phyloP scores from a whole-genome alignment of 1,284 basidiomycete species.

The Malassezia slooffiae region DNA sequence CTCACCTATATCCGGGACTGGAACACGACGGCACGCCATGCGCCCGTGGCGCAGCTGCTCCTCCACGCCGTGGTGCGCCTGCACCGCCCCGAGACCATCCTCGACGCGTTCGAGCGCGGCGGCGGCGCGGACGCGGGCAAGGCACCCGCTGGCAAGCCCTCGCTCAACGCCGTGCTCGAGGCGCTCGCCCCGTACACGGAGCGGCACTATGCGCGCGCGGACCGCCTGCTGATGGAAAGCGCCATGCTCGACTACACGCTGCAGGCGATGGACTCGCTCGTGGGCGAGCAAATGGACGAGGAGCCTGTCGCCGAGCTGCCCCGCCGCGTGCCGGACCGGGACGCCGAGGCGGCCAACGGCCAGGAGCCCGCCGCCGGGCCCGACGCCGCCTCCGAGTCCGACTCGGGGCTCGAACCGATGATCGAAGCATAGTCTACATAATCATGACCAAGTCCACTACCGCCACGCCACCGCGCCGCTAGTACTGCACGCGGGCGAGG shows the following conservation, averaged over 20 bases:
- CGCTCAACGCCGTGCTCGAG: conserved; percentile 59
- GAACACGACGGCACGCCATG: conserved; percentile 82
- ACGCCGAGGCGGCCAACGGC: not conserved
- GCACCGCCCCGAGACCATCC: conserved; percentile 61
- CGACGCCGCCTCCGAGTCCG: not conserved
- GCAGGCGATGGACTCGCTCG: conserved; percentile 66
- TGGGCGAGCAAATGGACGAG: conserved; percentile 28
- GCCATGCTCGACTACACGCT: conserved; percentile 85
- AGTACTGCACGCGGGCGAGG: no score
- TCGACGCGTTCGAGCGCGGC: conserved; percentile 55
- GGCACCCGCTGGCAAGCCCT: conserved; percentile 9
- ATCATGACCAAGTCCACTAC: no score
- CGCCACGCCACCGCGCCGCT: no score
- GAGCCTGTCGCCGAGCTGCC: not conserved
- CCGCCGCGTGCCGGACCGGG: not conserved
- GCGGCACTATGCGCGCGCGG: conserved; percentile 73
- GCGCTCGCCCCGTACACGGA: conserved; percentile 85
- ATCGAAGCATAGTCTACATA: no score
- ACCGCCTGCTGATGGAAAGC: conserved; percentile 78
- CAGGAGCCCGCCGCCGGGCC: not conserved
- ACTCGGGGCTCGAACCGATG: not conserved
- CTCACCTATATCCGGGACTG: conserved; percentile 76
- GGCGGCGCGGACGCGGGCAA: conserved; percentile 5
- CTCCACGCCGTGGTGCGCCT: conserved; percentile 71
- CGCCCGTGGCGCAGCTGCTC: conserved; percentile 72